Evolutionary conservation across 148 eudicot species (phyloP).

Genomic region (Silene conica): DNA sequence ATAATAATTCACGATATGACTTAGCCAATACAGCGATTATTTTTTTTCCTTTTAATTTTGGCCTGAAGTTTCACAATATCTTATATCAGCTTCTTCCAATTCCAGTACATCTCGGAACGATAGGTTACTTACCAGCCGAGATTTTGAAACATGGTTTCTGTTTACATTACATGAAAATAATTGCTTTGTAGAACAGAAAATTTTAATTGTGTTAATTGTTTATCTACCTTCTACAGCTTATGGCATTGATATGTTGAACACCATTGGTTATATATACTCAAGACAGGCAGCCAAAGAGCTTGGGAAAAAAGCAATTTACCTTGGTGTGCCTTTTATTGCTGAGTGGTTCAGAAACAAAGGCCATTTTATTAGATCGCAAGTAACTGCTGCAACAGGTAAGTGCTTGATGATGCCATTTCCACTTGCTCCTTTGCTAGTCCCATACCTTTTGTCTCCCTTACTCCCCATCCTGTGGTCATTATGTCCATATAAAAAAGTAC

Average conservation of each 20-base stretch:
- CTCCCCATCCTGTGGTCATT: slow-evolving; percentile 3
- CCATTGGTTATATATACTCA: slow-evolving; percentile 93
- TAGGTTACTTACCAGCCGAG: neutral
- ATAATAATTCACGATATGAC: too few species aligned
- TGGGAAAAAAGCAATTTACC: slow-evolving; percentile 81
- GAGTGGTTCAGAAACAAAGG: slow-evolving; percentile 99
- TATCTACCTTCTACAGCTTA: slow-evolving; percentile 60
- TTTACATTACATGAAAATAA: neutral
- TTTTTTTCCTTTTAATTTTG: neutral
- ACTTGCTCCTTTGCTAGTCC: slow-evolving; percentile 11
- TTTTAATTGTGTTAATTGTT: slow-evolving; percentile 13
- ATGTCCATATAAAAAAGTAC: neutral
- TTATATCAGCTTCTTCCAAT: neutral
- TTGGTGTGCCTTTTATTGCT: slow-evolving; percentile 93
- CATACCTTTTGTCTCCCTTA: neutral
- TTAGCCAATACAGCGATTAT: neutral
- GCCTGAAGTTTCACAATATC: neutral
- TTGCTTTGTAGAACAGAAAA: neutral
- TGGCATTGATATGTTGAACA: slow-evolving; percentile 93
- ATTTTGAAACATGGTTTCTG: neutral
- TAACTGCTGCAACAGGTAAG: slow-evolving; percentile 96
- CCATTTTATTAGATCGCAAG: slow-evolving; percentile 91
- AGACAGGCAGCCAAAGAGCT: slow-evolving; percentile 97
- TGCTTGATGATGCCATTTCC: slow-evolving; percentile 10
- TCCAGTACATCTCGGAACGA: neutral